Evolutionary conservation across 192 early-diverging fungal genomes (phyloP).

Genomic region (Podochytrium sp.): DNA sequence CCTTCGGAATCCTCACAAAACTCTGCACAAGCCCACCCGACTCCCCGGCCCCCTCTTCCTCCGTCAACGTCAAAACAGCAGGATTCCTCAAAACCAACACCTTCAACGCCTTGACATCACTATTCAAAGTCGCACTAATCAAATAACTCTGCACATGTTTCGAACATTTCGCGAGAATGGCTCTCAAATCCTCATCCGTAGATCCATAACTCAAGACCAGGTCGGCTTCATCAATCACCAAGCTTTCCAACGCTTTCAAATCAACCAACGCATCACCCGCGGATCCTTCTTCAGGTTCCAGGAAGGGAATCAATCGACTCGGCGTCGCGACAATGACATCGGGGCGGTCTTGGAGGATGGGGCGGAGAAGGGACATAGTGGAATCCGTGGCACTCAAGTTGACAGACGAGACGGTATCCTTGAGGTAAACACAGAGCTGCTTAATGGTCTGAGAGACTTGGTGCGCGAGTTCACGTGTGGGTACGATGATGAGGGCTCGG

Average conservation of each 20-base stretch:
- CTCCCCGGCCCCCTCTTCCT: conserved; percentile 41
- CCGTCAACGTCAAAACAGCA: conserved; percentile 85
- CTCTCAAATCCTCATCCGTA: conserved; percentile 85
- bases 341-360: conserved; percentile 78
- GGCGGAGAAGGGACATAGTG: conserved; percentile 37
- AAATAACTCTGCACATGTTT: conserved; percentile 91
- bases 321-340: conserved; percentile 92
- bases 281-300: conserved; percentile 41
- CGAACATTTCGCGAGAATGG: conserved; percentile 74
- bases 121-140: conserved; percentile 90
- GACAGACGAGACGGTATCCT: conserved; percentile 62
- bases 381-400: conserved; percentile 65
- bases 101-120: conserved; percentile 85
- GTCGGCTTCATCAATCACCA: conserved; percentile 98
- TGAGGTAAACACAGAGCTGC: conserved; percentile 75
- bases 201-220: conserved; percentile 87
- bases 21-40: conserved; percentile 67
- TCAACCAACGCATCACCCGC: conserved; percentile 36
- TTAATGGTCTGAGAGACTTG: conserved; percentile 83
- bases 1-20: conserved; percentile 70
- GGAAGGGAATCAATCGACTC: conserved; percentile 74
- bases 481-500: conserved; percentile 83
- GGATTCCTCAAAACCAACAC: conserved; percentile 84
- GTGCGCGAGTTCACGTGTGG: conserved; percentile 93
- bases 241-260: conserved; percentile 70